A percentile compares a stretch with the other conserved stretches of the same genome.
phyloP scores from a whole-genome alignment of 2,329 filamentous ascomycete species.

The Huntiella bhutanensis region DNA sequence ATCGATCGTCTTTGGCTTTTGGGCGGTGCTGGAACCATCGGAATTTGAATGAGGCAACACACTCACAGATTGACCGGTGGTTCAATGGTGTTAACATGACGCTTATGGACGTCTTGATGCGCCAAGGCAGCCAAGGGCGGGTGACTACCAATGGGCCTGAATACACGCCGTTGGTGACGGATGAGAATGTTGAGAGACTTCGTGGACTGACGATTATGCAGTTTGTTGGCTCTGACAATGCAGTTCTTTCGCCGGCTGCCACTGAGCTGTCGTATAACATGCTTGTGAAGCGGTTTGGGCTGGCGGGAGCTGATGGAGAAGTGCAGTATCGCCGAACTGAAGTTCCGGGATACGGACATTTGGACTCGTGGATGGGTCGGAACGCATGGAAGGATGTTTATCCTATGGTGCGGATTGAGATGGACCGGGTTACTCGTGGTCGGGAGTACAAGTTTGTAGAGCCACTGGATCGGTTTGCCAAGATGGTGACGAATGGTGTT shows the following conservation, averaged over 20 bases:
- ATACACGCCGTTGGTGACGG: conserved; percentile 28
- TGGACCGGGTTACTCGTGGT: conserved; percentile 31
- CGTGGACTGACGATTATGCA: conserved; percentile 34
- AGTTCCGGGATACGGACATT: conserved; percentile 38
- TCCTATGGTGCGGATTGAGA: conserved; percentile 33
- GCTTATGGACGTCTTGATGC: conserved; percentile 35
- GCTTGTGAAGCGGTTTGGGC: conserved; percentile 32
- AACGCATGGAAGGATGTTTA: conserved; percentile 41
- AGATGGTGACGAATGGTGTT: conserved; percentile 23
- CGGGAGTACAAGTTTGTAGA: conserved; percentile 24
- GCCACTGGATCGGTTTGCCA: conserved; percentile 24
- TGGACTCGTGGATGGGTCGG: conserved; percentile 44
- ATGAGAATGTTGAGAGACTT: conserved; percentile 30
- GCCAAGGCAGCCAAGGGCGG: conserved; percentile 30
- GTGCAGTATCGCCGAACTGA: conserved; percentile 32
- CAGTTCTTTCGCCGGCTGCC: conserved; percentile 32
- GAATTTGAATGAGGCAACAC: conserved; percentile 48
- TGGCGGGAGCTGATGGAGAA: conserved; percentile 16
- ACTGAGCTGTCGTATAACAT: conserved; percentile 35
- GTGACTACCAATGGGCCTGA: conserved; percentile 33
- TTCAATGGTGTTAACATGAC: conserved; percentile 45
- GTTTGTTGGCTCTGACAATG: conserved; percentile 37
- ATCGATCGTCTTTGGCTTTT: conserved; percentile 39
- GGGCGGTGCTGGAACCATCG: conserved; percentile 45
- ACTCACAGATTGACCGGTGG: conserved; percentile 40